phyloP scores from a whole-genome alignment of 352 stramenopile genomes.

The Halophytophthora polymorphica region DNA sequence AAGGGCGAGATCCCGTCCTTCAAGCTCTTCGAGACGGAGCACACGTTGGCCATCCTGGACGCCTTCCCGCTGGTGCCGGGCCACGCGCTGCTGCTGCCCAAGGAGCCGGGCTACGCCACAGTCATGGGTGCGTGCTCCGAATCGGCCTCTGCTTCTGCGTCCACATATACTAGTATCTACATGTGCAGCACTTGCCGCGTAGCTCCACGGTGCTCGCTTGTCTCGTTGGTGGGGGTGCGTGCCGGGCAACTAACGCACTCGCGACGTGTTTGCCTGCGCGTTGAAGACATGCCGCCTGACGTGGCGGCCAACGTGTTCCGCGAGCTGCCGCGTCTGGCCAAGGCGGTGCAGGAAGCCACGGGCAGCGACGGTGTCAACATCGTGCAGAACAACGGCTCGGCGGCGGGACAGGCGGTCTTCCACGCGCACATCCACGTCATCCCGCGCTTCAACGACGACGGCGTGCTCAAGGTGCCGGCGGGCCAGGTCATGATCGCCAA shows the following conservation, averaged over 20 bases:
- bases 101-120: conserved; percentile 58
- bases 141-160: background rate
- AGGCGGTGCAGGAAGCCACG: conserved; percentile 71
- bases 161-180: too few relatives aligned
- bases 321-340: conserved; percentile 70
- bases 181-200: too few relatives aligned
- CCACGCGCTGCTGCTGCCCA: conserved; percentile 75
- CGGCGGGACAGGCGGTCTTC: conserved; percentile 71
- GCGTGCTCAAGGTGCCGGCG: conserved; percentile 49
- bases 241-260: background rate
- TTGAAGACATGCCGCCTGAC: conserved; percentile 61
- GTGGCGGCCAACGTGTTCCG: conserved; percentile 69
- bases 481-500: conserved; percentile 59
- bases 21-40: conserved; percentile 87
- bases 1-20: conserved; percentile 65
- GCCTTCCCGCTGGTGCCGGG: conserved; percentile 65
- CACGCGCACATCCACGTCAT: conserved; percentile 83
- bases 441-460: conserved; percentile 63
- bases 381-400: conserved; percentile 77
- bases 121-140: conserved; percentile 35
- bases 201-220: too few relatives aligned
- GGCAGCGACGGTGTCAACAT: conserved; percentile 72
- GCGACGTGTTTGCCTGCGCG: background rate
- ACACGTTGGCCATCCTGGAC: conserved; percentile 82
- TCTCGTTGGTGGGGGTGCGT: too few relatives aligned